Base-by-base conservation (phyloP, 2,329 filamentous ascomycete species). In the Monilinia aucupariae region DNA sequence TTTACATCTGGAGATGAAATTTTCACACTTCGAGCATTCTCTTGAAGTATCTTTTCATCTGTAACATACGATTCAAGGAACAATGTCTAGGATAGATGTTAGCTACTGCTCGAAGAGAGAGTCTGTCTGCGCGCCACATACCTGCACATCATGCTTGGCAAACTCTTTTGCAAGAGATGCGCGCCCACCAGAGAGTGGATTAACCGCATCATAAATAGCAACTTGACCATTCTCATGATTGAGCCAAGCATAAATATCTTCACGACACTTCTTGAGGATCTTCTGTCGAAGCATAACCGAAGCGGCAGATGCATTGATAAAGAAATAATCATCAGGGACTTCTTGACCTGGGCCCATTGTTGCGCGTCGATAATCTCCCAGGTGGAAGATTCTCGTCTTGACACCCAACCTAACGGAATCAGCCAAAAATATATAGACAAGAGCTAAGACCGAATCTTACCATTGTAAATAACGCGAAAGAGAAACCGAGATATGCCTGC, bases 211-310 rank as follows among this genome's bases (percentile, higher is more conserved):
- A 74, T 97, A 99, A 65, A 99, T 97, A 62, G 94, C 94, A 62
- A 99, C 93, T 74, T 99, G 94, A 15, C 94, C 94, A 71, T 97
- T 97, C 73, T 97, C 94, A 69, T 97, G 90, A 72, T 97, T 96
- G 51, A 99, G 79, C 81, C 96, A 99, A 62, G 89, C 88, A 73
- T 97, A 96, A 63, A 99, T 97, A 72, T 99, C 94, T 74, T 97
- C 92, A 64, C 94, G 87, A 70, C 94, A 99, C 75, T 96, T 96
- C 78, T 97, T 96, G 25, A 99, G 81, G 60, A 99, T 99, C 79
- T 97, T 97, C 76, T 97, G 94, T 41, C 94, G 87, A 56, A 99
- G 80, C 68, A 97, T 85, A n/a, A 97, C 90, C 1, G 94, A 96
- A 15, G 90, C 85, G 4, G 93, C 91, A 32, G 92, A 94, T 34